These are phyloP conservation scores for Puccinia novopanici DNA, from an alignment of 1,284 basidiomycete species.

Conservation along the genomic window DNA sequence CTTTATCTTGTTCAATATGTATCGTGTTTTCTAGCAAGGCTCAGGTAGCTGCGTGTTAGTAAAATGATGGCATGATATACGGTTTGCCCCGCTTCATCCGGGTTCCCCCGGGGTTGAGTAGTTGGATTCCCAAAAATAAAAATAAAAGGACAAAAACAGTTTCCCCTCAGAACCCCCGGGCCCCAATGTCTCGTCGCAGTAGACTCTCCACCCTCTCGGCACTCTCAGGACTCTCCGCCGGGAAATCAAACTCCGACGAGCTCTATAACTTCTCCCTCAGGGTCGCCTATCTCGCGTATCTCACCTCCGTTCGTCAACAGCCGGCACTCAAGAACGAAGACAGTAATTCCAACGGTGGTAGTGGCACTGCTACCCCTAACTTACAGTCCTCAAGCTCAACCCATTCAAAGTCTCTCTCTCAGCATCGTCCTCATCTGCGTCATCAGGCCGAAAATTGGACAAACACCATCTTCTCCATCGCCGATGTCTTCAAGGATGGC, in stretches of 20 bases:
- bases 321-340: slow-evolving; percentile 27
- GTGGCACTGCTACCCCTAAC: background rate
- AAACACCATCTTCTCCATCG: slow-evolving; percentile 67
- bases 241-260: slow-evolving; percentile 20
- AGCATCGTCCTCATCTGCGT: slow-evolving; percentile 54
- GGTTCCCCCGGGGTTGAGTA: too few species aligned
- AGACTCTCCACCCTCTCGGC: slow-evolving; percentile 45
- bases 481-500: slow-evolving; percentile 77
- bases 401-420: slow-evolving; percentile 61
- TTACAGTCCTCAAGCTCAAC: slow-evolving; percentile 59
- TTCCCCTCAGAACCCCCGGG: background rate
- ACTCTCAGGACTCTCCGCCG: slow-evolving; percentile 11
- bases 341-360: background rate
- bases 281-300: slow-evolving; percentile 45
- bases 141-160: too few species aligned
- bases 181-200: slow-evolving; percentile 43
- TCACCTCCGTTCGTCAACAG: slow-evolving; percentile 26
- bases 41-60: too few species aligned
- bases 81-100: too few species aligned
- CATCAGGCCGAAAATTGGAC: slow-evolving; percentile 56
- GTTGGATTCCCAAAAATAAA: too few species aligned
- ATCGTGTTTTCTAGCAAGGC: too few species aligned
- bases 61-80: too few species aligned
- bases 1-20: too few species aligned
- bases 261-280: slow-evolving; percentile 40